A percentile compares a stretch with the other conserved stretches of the same genome.
phyloP scores from a whole-genome alignment of 2,329 filamentous ascomycete species.

The Diaporthe capsici region DNA sequence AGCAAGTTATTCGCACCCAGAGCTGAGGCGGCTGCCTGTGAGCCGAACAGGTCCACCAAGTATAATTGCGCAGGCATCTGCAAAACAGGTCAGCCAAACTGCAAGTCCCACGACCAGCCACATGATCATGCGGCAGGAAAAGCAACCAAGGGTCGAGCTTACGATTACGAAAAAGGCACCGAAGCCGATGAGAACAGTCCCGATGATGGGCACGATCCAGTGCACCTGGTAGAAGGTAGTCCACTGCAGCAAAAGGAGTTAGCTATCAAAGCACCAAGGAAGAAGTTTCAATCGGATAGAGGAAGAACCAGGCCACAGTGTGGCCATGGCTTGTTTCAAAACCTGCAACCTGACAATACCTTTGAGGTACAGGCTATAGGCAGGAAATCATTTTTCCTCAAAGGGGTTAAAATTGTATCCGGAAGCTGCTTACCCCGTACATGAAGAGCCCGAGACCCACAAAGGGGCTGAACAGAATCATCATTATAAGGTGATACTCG shows the following conservation, averaged over 20 bases:
- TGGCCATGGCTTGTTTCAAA: too few relatives aligned
- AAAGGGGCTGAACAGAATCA: slow-evolving; percentile 57
- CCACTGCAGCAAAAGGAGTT: slow-evolving; percentile 48
- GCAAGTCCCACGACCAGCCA: neutral
- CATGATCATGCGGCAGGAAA: too few relatives aligned
- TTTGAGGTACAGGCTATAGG: too few relatives aligned
- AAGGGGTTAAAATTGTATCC: too few relatives aligned
- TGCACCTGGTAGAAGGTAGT: slow-evolving; percentile 57
- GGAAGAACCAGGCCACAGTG: too few relatives aligned
- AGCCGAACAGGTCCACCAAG: slow-evolving; percentile 66
- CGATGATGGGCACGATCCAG: slow-evolving; percentile 65
- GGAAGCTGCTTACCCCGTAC: slow-evolving; percentile 52
- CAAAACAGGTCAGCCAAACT: slow-evolving; percentile 50
- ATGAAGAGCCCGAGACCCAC: slow-evolving; percentile 62
- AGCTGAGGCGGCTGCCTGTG: slow-evolving; percentile 52
- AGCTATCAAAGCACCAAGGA: too few relatives aligned
- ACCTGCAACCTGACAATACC: too few relatives aligned
- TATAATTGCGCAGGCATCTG: slow-evolving; percentile 55
- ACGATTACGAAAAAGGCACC: slow-evolving; percentile 52
- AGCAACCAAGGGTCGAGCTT: slow-evolving; percentile 44
- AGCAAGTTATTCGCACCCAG: slow-evolving; percentile 57
- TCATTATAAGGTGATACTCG: slow-evolving; percentile 59
- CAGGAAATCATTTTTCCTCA: too few relatives aligned
- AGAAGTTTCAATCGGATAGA: too few relatives aligned
- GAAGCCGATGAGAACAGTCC: slow-evolving; percentile 51